Base-by-base conservation (phyloP, 495 filamentous ascomycete genomes). In the Tuber calosporum region DNA sequence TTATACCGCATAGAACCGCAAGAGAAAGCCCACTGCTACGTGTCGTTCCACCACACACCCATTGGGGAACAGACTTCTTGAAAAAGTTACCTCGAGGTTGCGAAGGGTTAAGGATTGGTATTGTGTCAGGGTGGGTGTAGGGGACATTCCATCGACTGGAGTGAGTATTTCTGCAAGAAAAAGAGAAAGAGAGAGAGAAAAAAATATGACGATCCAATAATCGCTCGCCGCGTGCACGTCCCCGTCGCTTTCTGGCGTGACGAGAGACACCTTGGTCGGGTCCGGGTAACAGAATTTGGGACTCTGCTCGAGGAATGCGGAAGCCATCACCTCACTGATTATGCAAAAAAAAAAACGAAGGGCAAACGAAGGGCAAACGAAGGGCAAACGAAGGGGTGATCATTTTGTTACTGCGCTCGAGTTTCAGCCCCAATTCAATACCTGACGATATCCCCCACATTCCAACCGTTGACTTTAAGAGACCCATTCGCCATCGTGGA, bases 61-160 rank as follows among this genome's bases (percentile, higher is more conserved):
- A 58, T 30, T 58, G 53, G n/a, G 53, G 53, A 58, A 30, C n/a
- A 62, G 48, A 30, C 53, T 53, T 26, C 53, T 62, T 62, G 53
- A 58, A 58, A 58, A 58, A 58, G 53, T 6, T 30, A 30, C 53
- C n/a, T 17, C 26, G 7, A 30, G n/a, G 48, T 26, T 30, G 48
- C 8, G n/a, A 26, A 62, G 53, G 11, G 53, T 62, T 30, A 62
- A 9, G 13, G n/a, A 62, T 62, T 62, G 53, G 53, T 30, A 30
- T n/a, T 62, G 26, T 30, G 53, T 62, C 30, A 8, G 53, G 26
- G n/a, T 62, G 53, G 53, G 53, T 62, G 53, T 62, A 62, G 53
- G 53, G 26, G 53, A 30, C 53, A 62, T 62, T 62, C 53, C 53
- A 30, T 62, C n/a, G n/a, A 62, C 53, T 62, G 53, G 53, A 62